phyloP scores from a whole-genome alignment of 768 basidiomycete species.

The Neoboletus magnificus region DNA sequence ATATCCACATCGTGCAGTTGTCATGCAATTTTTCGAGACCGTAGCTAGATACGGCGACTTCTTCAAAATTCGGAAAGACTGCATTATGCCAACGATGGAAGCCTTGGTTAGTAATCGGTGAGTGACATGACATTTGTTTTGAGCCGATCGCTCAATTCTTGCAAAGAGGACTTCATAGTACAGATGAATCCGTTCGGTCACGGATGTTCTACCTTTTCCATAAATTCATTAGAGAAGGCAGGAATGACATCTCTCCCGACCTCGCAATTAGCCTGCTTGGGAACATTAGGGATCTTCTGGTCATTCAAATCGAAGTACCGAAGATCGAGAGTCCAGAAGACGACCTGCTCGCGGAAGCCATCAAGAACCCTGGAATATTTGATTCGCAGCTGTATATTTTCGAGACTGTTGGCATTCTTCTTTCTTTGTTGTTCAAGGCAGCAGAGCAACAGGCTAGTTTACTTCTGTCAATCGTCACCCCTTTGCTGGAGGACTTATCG shows the following conservation, averaged over 20 bases:
- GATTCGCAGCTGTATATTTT: conserved; percentile 93
- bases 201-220: conserved; percentile 91
- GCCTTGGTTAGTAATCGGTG: conserved; percentile 85
- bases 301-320: conserved; percentile 72
- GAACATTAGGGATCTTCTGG: conserved; percentile 71
- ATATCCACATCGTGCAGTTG: conserved; percentile 81
- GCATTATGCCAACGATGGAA: conserved; percentile 81
- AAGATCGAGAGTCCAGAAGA: conserved; percentile 70
- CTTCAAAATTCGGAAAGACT: conserved; percentile 90
- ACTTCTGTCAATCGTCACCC: conserved; percentile 75
- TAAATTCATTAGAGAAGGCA: conserved; percentile 83
- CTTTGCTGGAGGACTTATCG: conserved; percentile 73
- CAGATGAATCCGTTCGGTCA: conserved; percentile 62
- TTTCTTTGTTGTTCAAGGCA: conserved; percentile 66
- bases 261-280: conserved; percentile 70
- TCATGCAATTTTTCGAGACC: conserved; percentile 91
- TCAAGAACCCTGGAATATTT: conserved; percentile 68
- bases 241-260: conserved; percentile 70
- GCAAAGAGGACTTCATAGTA: conserved; percentile 80
- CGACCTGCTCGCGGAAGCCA: conserved; percentile 76
- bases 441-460: conserved; percentile 67
- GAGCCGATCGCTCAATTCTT: conserved; percentile 2
- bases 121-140: conserved; percentile 23
- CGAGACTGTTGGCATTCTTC: conserved; percentile 83
- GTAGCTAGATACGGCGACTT: conserved; percentile 92